These are phyloP conservation scores for Neopestalotiopsis sp. DNA, from an alignment of 2,329 filamentous ascomycete species.

Conservation along the genomic window DNA sequence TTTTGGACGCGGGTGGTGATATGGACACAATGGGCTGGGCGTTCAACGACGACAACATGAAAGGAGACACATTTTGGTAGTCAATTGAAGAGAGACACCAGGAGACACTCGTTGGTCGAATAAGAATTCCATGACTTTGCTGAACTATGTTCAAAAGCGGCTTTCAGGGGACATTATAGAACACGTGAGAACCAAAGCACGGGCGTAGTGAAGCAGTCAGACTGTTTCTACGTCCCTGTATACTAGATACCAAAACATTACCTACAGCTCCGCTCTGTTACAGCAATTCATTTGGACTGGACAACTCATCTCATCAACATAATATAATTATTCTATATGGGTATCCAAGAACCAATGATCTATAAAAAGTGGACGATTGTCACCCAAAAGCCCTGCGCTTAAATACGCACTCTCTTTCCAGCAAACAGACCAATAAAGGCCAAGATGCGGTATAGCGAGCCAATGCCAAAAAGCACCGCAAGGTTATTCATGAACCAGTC, in stretches of 20 bases:
- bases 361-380: background rate
- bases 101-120: background rate
- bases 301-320: no score
- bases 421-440: constrained; percentile 47
- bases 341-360: background rate
- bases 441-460: constrained; percentile 49
- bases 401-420: constrained; percentile 39
- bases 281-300: no score
- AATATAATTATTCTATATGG: background rate
- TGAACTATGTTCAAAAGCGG: no score
- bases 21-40: constrained; percentile 2
- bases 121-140: no score
- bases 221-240: no score
- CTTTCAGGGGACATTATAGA: no score
- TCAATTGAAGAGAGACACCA: background rate
- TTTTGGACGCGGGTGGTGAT: constrained; percentile 3
- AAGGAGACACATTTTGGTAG: constrained; percentile 19
- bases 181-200: no score
- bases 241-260: no score
- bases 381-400: background rate
- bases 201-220: no score
- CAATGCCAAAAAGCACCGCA: constrained; percentile 47
- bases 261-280: no score
- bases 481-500: constrained; percentile 52
- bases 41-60: constrained; percentile 24